These are phyloP conservation scores for Erythrobasidium yunnanense DNA, from an alignment of 768 basidiomycete genomes.

Conservation along the genomic window DNA sequence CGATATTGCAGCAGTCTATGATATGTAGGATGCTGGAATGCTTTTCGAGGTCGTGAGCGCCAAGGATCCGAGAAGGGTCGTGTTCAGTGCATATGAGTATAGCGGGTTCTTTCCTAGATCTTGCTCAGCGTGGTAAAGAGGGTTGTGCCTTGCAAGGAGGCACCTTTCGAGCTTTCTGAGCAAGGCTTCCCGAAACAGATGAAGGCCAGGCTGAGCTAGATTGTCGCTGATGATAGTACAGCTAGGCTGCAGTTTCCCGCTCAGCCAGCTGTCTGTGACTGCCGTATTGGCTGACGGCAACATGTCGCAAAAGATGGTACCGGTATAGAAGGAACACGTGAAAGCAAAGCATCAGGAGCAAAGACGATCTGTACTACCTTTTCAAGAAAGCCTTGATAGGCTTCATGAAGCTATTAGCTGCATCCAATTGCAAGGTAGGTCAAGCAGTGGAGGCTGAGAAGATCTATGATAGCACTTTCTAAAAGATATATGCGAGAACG, in stretches of 20 bases:
- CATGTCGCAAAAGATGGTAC: neutral
- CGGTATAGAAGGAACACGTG: neutral
- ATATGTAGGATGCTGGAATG: neutral
- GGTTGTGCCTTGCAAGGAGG: neutral
- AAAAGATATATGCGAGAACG: too few species aligned
- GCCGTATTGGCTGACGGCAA: neutral
- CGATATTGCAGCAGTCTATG: neutral
- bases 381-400: too few species aligned
- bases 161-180: constrained; percentile 5
- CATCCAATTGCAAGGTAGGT: too few species aligned
- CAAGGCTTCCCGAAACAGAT: constrained; percentile 27
- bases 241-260: neutral
- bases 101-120: constrained; percentile 7
- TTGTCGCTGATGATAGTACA: constrained; percentile 30
- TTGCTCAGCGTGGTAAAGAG: too few species aligned
- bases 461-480: too few species aligned
- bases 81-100: constrained; percentile 4
- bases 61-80: neutral
- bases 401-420: too few species aligned
- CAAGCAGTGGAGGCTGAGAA: too few species aligned
- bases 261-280: neutral
- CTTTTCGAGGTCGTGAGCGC: neutral
- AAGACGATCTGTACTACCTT: too few species aligned
- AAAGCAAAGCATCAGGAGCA: too few species aligned
- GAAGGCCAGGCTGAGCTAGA: constrained; percentile 28